phyloP scores from a whole-genome alignment of 768 basidiomycete genomes.

The Boletus rubescentipes region DNA sequence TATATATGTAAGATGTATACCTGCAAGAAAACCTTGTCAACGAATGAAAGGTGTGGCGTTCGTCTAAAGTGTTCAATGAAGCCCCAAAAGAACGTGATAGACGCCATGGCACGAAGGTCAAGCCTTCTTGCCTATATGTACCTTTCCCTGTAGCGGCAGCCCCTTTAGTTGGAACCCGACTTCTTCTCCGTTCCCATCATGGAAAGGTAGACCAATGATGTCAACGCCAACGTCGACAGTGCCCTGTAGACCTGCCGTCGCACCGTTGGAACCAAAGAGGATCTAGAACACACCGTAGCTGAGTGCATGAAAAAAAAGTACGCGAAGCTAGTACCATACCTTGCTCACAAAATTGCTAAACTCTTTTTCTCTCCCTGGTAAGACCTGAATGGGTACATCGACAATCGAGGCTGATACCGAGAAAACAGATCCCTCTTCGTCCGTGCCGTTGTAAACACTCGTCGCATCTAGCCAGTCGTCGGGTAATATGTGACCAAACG shows the following conservation, averaged over 20 bases:
- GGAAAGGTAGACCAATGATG: conserved; percentile 60
- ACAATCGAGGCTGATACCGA: conserved; percentile 62
- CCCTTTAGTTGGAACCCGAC: conserved; percentile 57
- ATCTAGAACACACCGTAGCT: conserved; percentile 42
- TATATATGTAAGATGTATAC: conserved; percentile 11
- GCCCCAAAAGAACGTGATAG: neutral
- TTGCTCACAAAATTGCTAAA: conserved; percentile 78
- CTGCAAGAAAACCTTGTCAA: conserved; percentile 3
- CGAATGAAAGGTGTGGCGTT: neutral
- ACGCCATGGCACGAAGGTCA: neutral
- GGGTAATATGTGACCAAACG: conserved; percentile 75
- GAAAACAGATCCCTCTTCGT: conserved; percentile 53
- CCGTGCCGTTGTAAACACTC: conserved; percentile 43
- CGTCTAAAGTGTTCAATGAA: neutral
- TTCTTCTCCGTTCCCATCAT: conserved; percentile 36
- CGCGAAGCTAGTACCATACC: conserved; percentile 38
- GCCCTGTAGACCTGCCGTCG: conserved; percentile 67
- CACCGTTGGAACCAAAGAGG: conserved; percentile 64
- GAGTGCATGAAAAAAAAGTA: neutral
- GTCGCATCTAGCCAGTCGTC: conserved; percentile 60
- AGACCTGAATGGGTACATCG: conserved; percentile 73
- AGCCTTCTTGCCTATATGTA: conserved; percentile 60
- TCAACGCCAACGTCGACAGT: conserved; percentile 57
- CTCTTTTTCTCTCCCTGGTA: conserved; percentile 74
- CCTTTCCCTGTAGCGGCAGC: conserved; percentile 66